These are phyloP conservation scores for Conticribra guillardii DNA, from an alignment of 108 stramenopile species.

Conservation along the genomic window DNA sequence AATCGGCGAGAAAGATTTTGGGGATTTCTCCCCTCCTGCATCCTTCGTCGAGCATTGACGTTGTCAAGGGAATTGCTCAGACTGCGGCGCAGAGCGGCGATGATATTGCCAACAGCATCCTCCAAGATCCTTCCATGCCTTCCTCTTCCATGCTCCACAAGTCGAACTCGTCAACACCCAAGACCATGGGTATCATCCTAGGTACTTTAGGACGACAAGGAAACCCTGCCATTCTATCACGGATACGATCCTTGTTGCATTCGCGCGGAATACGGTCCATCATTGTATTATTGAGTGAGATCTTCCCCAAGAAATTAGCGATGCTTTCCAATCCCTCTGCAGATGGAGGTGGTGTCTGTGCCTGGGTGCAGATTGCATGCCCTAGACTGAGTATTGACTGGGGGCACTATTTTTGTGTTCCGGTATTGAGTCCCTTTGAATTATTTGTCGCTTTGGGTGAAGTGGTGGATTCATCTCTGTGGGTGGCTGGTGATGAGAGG, in stretches of 20 bases:
- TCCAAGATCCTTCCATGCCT: neutral
- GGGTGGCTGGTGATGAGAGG: conserved; percentile 59
- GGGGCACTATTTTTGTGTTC: conserved; percentile 87
- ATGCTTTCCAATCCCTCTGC: conserved; percentile 66
- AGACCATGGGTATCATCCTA: conserved; percentile 89
- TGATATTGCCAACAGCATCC: conserved; percentile 29
- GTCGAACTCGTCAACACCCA: conserved; percentile 27
- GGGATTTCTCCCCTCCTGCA: conserved; percentile 15
- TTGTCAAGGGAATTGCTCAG: neutral
- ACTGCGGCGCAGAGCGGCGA: neutral
- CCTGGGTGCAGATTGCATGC: conserved; percentile 99
- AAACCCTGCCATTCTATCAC: conserved; percentile 92
- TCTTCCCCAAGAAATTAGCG: conserved; percentile 89
- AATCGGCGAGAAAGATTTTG: conserved; percentile 30
- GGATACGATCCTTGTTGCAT: conserved; percentile 63
- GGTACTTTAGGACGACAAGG: conserved; percentile 99
- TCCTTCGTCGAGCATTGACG: neutral
- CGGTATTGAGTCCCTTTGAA: conserved; percentile 94
- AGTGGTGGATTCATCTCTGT: conserved; percentile 62
- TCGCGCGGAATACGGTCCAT: conserved; percentile 63
- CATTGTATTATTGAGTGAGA: conserved; percentile 90
- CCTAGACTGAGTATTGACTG: conserved; percentile 97
- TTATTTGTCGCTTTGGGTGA: conserved; percentile 87
- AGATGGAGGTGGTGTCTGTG: conserved; percentile 38
- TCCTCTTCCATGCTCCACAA: conserved; percentile 1